A percentile compares a stretch with the other conserved stretches of the same genome.
Evolutionary conservation across 371 early-diverging fungal genomes (phyloP).

Genomic region (Encephalitozoon hellem): DNA sequence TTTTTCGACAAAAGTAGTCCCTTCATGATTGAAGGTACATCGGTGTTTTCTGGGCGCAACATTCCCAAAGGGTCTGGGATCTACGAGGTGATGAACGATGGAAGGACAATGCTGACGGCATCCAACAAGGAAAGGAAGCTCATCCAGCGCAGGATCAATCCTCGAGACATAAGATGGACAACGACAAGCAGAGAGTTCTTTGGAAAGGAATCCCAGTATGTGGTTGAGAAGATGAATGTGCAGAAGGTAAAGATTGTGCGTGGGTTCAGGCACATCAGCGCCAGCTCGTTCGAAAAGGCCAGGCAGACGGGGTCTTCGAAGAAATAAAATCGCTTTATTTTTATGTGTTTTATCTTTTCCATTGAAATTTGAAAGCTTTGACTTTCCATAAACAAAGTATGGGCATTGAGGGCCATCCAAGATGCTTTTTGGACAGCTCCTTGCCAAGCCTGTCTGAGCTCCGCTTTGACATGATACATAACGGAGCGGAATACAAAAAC

Average conservation of each 20-base stretch:
- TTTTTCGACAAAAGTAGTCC: slow-evolving; percentile 2
- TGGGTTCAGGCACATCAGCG: slow-evolving; percentile 29
- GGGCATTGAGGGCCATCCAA: background rate
- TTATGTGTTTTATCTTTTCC: background rate
- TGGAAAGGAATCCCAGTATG: slow-evolving; percentile 29
- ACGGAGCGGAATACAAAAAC: background rate
- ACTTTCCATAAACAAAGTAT: background rate
- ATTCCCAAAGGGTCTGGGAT: slow-evolving; percentile 36
- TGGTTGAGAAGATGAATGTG: slow-evolving; percentile 24
- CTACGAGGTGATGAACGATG: slow-evolving; percentile 32
- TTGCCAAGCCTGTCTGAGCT: background rate
- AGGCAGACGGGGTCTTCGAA: background rate
- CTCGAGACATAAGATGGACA: slow-evolving; percentile 34
- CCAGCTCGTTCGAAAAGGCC: slow-evolving; percentile 8
- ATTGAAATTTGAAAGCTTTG: background rate
- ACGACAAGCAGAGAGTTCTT: slow-evolving; percentile 21
- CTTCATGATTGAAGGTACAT: slow-evolving; percentile 33
- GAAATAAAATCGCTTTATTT: slow-evolving; percentile 6
- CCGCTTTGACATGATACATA: background rate
- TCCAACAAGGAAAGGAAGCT: slow-evolving; percentile 33
- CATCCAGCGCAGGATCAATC: slow-evolving; percentile 13
- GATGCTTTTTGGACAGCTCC: background rate
- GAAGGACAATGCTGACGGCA: slow-evolving; percentile 15
- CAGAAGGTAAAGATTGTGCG: slow-evolving; percentile 26
- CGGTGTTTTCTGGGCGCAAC: slow-evolving; percentile 23